Evolutionary conservation across 2,329 filamentous ascomycete genomes (phyloP), one percentile per base, ranked within the genome.

Genomic region (Ustulina deusta): DNA sequence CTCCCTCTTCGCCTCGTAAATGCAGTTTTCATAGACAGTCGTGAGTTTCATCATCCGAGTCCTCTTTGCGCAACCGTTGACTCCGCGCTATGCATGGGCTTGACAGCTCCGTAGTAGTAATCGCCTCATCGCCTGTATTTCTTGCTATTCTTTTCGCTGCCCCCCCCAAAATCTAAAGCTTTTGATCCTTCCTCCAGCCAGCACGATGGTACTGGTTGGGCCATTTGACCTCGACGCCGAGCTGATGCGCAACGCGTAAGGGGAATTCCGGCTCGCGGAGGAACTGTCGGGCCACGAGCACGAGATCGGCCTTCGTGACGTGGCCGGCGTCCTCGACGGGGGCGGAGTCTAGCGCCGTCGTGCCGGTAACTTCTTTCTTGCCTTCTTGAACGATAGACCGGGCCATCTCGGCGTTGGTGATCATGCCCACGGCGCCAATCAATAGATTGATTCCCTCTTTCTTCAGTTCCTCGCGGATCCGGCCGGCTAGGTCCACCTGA

Each of bases 231-330:
- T 88, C 82, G 3, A 94, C 89, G 10, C 87, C 89, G 36, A 97
- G 82, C 71, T 93, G 87, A 68, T 92, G 86, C 0, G 93, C 94
- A 69, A 88, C 90, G 38, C 87, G 85, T 80, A 93, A 88, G 9
- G 93, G 91, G 76, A 94, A 89, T 65, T 92, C 90, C 0, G 94
- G 92, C 76, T 97, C 93, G 78, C 93, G 89, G 81, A 97, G 84
- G 79, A 96, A 96, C 75, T 91, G 90, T 63, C 93, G 85, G 0
- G 88, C 94, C 1, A 91, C 84, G 20, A 95, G 84, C 0, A 91
- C 89, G n/a, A 94, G 79, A 76, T 97, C 94, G 0, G 86, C 87
- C 76, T 83, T 81, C 17, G 84, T 75, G 71, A 67, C 73, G 69
- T 81, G 79, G 66, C 87, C 82, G 1, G 49, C 49, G 20, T 29